A percentile compares a stretch with the other conserved stretches of the same genome.
phyloP scores from a whole-genome alignment of 1,284 basidiomycete species.

The Leccinum ambiguum region DNA sequence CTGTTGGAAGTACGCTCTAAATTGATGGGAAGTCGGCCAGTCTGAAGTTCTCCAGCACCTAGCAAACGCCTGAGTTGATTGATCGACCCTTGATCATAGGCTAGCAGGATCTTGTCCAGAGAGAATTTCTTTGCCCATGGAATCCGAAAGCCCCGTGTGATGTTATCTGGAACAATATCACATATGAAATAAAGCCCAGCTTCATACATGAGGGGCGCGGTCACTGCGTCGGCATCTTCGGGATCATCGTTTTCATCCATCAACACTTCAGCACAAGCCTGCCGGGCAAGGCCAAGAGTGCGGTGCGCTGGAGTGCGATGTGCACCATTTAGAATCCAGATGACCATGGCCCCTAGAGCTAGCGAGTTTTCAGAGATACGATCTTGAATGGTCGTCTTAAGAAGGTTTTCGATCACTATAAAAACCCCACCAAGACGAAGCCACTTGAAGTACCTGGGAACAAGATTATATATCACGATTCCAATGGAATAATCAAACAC shows the following conservation, averaged over 20 bases:
- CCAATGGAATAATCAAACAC: neutral
- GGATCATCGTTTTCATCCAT: neutral
- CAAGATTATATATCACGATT: neutral
- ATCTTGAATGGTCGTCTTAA: neutral
- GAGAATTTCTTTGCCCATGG: neutral
- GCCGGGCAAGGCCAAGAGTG: neutral
- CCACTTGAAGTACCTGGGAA: constrained; percentile 16
- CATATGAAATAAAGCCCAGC: neutral
- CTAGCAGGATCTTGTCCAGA: too few relatives aligned
- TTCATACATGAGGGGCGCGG: constrained; percentile 1
- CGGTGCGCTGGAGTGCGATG: neutral
- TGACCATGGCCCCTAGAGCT: neutral
- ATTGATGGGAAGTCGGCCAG: neutral
- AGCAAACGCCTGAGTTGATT: neutral
- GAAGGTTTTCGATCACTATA: neutral
- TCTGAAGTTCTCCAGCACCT: neutral
- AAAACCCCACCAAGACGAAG: neutral
- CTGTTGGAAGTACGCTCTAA: neutral
- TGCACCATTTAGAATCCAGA: neutral
- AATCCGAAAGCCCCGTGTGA: neutral
- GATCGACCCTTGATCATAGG: too few relatives aligned
- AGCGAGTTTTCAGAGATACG: neutral
- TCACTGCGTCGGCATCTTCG: neutral
- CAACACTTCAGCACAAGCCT: neutral
- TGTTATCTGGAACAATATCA: neutral